Evolutionary conservation across 2,329 filamentous ascomycete genomes (phyloP).

Genomic region (Aspergillus udagawae): DNA sequence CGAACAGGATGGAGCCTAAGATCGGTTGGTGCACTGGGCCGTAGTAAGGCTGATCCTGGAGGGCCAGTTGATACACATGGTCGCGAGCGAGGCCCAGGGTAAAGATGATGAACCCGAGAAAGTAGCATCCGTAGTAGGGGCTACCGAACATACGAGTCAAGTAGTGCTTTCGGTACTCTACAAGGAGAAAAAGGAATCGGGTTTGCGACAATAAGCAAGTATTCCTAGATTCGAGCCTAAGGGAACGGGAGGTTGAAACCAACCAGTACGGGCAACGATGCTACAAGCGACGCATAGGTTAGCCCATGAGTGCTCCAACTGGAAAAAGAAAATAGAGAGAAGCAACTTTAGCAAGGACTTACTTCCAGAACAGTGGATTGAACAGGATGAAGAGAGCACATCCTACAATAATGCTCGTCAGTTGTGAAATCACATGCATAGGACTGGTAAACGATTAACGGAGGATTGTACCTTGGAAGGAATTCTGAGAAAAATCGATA

Average conservation of each 20-base stretch:
- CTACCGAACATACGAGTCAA: constrained; percentile 85
- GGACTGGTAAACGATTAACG: background rate
- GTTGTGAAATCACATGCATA: background rate
- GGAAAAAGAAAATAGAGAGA: background rate
- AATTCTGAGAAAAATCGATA: background rate
- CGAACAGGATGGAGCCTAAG: constrained; percentile 67
- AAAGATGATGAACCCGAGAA: constrained; percentile 85
- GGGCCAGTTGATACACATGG: constrained; percentile 77
- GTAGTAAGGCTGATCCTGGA: constrained; percentile 71
- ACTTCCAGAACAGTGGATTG: background rate
- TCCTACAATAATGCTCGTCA: background rate
- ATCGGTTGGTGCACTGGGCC: constrained; percentile 64
- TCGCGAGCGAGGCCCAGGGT: constrained; percentile 85
- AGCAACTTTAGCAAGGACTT: background rate
- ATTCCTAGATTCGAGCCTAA: constrained; percentile 4
- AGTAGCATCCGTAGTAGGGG: constrained; percentile 79
- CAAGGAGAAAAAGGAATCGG: constrained; percentile 12
- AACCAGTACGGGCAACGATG: constrained; percentile 78
- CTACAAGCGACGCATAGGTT: constrained; percentile 43
- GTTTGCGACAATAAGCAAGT: background rate
- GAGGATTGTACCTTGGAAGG: background rate
- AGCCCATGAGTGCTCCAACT: constrained; percentile 8
- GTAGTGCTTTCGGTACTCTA: constrained; percentile 88
- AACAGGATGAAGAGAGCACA: background rate
- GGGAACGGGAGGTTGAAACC: constrained; percentile 18